Percentiles rank a stretch among this genome's conserved stretches.
These are phyloP conservation scores for Thuja plicata DNA, from an alignment of 83 land plant genomes.

Conservation along the genomic window DNA sequence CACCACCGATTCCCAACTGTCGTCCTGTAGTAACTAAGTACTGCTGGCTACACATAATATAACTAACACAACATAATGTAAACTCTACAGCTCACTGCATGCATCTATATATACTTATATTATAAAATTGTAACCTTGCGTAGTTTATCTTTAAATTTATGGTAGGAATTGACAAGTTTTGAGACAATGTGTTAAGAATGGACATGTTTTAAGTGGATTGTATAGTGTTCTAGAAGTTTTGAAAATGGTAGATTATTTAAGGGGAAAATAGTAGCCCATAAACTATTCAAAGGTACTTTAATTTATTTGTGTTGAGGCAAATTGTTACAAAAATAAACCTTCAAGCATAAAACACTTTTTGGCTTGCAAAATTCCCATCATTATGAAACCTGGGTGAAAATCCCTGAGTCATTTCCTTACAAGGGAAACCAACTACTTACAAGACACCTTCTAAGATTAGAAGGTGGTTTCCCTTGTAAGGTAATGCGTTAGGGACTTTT, in stretches of 20 bases:
- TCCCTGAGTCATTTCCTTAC: no score
- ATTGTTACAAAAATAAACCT: not conserved
- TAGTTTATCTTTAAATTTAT: not conserved
- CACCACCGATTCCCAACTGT: no score
- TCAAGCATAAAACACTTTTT: not conserved
- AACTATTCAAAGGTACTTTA: not conserved
- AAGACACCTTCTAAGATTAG: not conserved
- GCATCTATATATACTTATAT: not conserved
- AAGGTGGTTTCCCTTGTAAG: not conserved
- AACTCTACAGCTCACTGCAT: no score
- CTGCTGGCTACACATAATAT: no score
- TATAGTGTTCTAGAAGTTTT: not conserved
- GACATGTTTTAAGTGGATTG: not conserved
- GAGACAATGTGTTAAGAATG: not conserved
- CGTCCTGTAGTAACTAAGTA: no score
- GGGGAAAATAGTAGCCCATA: not conserved
- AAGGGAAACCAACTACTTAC: not conserved
- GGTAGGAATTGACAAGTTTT: not conserved
- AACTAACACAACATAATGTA: no score
- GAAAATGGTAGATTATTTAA: not conserved
- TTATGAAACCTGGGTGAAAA: not conserved
- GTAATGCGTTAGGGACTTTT: no score
- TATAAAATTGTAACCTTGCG: not conserved
- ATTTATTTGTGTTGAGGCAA: not conserved
- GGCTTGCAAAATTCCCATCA: not conserved